Percentiles rank a stretch among this genome's conserved stretches.
These are phyloP conservation scores for Kwoniella sp. DNA, from an alignment of 768 basidiomycete species.

Conservation along the genomic window DNA sequence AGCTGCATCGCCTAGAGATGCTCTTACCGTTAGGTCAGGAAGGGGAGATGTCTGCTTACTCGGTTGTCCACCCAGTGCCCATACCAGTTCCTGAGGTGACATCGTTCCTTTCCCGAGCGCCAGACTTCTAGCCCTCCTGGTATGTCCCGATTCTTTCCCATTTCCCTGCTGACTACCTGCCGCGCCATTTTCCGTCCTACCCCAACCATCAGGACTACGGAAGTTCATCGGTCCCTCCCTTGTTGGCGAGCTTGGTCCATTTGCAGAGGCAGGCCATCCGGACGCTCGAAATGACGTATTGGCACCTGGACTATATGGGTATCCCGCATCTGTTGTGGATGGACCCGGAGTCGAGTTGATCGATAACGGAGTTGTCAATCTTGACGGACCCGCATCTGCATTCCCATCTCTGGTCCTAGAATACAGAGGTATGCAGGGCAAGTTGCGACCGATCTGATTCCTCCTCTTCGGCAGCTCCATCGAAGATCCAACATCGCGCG, in stretches of 20 bases:
- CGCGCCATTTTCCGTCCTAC: conserved; percentile 18
- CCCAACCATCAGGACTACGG: conserved; percentile 42
- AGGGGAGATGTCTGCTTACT: conserved; percentile 21
- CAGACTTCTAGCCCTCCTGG: conserved; percentile 36
- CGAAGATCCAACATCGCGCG: neutral
- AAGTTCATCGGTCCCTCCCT: conserved; percentile 29
- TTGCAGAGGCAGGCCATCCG: conserved; percentile 23
- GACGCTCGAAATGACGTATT: conserved; percentile 37
- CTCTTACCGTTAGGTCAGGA: neutral
- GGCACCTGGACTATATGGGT: conserved; percentile 38
- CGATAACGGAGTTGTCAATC: conserved; percentile 16
- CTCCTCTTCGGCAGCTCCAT: conserved; percentile 18
- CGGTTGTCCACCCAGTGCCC: conserved; percentile 40
- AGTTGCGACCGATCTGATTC: conserved; percentile 31
- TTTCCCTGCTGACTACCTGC: conserved; percentile 1
- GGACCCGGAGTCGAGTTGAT: conserved; percentile 13
- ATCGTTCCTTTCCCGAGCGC: conserved; percentile 42
- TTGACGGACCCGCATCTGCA: conserved; percentile 43
- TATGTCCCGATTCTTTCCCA: conserved; percentile 26
- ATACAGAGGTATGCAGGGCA: conserved; percentile 18
- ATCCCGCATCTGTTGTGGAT: conserved; percentile 5
- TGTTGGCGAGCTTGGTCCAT: conserved; percentile 5
- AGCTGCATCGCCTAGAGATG: neutral
- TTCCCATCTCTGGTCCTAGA: conserved; percentile 7
- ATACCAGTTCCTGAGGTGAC: conserved; percentile 53